Evolutionary conservation across 1,284 basidiomycete genomes (phyloP).

Genomic region (Xerocomus amazonicus): DNA sequence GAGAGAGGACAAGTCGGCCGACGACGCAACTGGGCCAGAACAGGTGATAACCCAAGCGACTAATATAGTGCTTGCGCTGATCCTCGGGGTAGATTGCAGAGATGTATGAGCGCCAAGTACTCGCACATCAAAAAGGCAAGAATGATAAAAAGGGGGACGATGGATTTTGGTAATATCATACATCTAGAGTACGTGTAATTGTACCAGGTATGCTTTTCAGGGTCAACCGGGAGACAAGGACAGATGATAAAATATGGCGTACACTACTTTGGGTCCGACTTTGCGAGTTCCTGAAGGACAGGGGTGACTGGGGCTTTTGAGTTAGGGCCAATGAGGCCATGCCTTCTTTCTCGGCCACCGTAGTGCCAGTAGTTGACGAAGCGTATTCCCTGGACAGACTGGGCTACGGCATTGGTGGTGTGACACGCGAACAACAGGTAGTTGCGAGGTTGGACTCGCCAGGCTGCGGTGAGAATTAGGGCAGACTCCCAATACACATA

Average conservation of each 20-base stretch:
- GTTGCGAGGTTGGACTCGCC: slow-evolving; percentile 93
- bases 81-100: slow-evolving; percentile 71
- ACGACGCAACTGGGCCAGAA: slow-evolving; percentile 90
- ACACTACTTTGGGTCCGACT: slow-evolving; percentile 31
- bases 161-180: slow-evolving; percentile 76
- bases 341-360: slow-evolving; percentile 70
- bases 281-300: slow-evolving; percentile 47
- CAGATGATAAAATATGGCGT: slow-evolving; percentile 3
- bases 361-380: slow-evolving; percentile 89
- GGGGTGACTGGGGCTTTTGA: slow-evolving; percentile 46
- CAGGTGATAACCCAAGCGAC: slow-evolving; percentile 51
- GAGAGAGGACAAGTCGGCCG: slow-evolving; percentile 89
- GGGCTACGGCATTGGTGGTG: slow-evolving; percentile 84
- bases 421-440: slow-evolving; percentile 94
- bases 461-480: slow-evolving; percentile 50
- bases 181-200: slow-evolving; percentile 7
- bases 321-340: slow-evolving; percentile 38
- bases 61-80: slow-evolving; percentile 19
- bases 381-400: slow-evolving; percentile 76
- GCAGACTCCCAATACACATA: background rate
- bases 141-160: slow-evolving; percentile 77
- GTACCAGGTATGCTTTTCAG: slow-evolving; percentile 12
- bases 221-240: background rate
- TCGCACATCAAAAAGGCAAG: slow-evolving; percentile 68
- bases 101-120: slow-evolving; percentile 89